Evolutionary conservation across 192 early-diverging fungal species (phyloP), one percentile per base, ranked within the genome.

Genomic region (Linnemannia schmuckeri): DNA sequence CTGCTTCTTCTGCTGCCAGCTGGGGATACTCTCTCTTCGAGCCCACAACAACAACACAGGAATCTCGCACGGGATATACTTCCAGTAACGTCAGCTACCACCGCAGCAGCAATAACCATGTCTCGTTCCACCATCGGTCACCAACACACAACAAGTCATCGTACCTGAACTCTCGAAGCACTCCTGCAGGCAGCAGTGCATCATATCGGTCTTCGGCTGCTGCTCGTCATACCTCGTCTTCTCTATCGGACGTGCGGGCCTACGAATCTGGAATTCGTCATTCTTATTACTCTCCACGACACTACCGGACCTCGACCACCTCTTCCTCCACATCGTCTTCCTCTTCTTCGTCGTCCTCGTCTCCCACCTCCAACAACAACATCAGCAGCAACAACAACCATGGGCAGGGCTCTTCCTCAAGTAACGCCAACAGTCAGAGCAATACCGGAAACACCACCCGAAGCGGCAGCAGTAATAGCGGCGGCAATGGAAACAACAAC

Each of bases 1-100:
- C 55, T 61, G 52, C 72, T 75, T 73, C 70, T 33, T 41, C 61
- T 66, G 61, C 61, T 33, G 61, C 80, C 61, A 12, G 70, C 5
- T 86, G 83, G 83, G 61, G 74, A 12, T 63, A 72, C 57, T 40
- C 79, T 6, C 79, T 77, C 17, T 80, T 86, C 68, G 83, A 86
- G 13, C 78, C 55, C 37, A n/a, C 35, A 69, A 42, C 27, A 7
- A 52, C 49, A 18, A 52, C 49, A 52, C 49, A 22, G 49, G 49
- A 52, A 52, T 18, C 49, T 52, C 18, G 18, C 49, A 22, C 49
- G 15, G 49, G 49, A 52, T 18, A 74, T 20, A 47, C 38, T 8
- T 10, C n/a, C 63, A 74, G 70, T 35, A 71, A 1, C 37, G 4
- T 22, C 72, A 46, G 20, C 55, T 35, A 47, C 10, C 69, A 54